Percentiles rank a stretch among this genome's conserved stretches.
These are phyloP conservation scores for Neonectria ditissima DNA, from an alignment of 2,329 filamentous ascomycete genomes.

Conservation along the genomic window DNA sequence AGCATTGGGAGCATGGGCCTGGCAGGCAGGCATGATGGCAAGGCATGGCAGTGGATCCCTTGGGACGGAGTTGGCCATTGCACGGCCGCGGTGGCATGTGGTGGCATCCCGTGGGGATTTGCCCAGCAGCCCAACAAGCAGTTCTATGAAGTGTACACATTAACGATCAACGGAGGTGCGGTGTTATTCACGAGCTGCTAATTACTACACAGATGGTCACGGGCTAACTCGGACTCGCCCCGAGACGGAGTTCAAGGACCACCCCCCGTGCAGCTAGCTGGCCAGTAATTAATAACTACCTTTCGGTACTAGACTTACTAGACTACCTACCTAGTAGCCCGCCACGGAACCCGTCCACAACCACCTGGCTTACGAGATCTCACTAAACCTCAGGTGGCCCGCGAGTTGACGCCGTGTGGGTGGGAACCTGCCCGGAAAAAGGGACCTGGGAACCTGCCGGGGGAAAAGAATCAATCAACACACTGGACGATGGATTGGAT, in stretches of 20 bases:
- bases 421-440: constrained; percentile 26
- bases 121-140: constrained; percentile 19
- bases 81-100: constrained; percentile 26
- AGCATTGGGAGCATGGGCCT: constrained; percentile 18
- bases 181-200: neutral
- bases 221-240: neutral
- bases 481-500: constrained; percentile 22
- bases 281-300: too few species aligned
- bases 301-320: too few species aligned
- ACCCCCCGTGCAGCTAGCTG: too few species aligned
- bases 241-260: neutral
- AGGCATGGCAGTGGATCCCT: constrained; percentile 22
- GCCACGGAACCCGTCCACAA: neutral
- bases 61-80: constrained; percentile 15
- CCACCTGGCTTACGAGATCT: constrained; percentile 39
- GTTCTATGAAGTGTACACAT: too few species aligned
- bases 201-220: too few species aligned
- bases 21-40: constrained; percentile 19
- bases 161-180: too few species aligned
- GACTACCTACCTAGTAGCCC: too few species aligned
- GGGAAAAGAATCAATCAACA: constrained; percentile 28
- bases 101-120: constrained; percentile 28
- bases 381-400: constrained; percentile 38
- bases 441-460: too few species aligned
- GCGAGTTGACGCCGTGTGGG: constrained; percentile 30